Evolutionary conservation across 768 basidiomycete species (phyloP), one percentile per base, ranked within the genome.

Genomic region (Pleurotus ostreatus): DNA sequence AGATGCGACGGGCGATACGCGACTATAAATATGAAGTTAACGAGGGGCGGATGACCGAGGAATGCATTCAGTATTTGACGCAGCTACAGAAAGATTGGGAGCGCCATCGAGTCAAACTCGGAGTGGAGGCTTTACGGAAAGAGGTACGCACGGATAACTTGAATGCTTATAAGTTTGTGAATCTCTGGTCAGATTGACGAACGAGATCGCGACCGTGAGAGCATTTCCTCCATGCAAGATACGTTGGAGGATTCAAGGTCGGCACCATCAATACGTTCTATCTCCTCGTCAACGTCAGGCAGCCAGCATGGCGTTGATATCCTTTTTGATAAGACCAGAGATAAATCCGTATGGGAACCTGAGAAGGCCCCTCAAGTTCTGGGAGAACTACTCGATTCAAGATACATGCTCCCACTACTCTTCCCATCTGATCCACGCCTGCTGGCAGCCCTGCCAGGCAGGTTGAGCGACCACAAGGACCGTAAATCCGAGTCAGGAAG

Each of bases 11-110:
- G 16, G 95, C 95, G 39, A 89, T 96, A 25, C 84, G 88, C 46
- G 96, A 98, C 66, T 93, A 93, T 71, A 90, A 84, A 67, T 97
- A 91, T 66, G 96, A 99, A 73, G 89, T 98, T 48, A 89, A 87
- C 66, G 97, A 99, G 70, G 80, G 85, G 1, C 80, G 79, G 58
- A 97, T 99, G 92, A 89, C 86, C 2, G 94, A 98, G 20, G 97
- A 99, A 68, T 98, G 96, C 66, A 78, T 83, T 39, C 92, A 97
- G 72, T 98, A 98, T 64, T 81, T 98, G 23, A 89, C 85, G 2
- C 96, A 98, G 64, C 76, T 99, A 7, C 95, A 98, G 71, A 95
- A 92, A 66, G 95, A 98, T 67, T 99, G 96, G 96, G 96, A 99
- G 70, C 77, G 92, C 56, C 88, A 92, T 67, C 79, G 94, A 44